Conservation (phyloP, 2,329 filamentous ascomycete genomes). For the Sclerotinia trifoliorum region DNA sequence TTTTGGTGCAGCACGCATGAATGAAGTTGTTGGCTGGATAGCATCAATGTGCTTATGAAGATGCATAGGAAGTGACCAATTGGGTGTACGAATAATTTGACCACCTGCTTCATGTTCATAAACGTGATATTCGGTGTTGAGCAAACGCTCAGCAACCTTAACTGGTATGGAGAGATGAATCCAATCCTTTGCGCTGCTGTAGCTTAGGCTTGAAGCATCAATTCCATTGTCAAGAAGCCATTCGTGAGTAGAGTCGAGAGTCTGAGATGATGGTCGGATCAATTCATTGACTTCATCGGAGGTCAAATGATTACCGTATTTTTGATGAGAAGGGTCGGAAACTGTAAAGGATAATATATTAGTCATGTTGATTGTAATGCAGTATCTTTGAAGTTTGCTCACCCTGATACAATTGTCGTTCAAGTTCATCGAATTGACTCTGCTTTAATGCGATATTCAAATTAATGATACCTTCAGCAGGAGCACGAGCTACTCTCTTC, state of each 20-base stretch:
- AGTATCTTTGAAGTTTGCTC: slow-evolving; percentile 19
- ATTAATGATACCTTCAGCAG: slow-evolving; percentile 49
- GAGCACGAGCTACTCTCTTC: slow-evolving; percentile 48
- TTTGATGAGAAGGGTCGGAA: slow-evolving; percentile 52
- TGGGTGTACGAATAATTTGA: slow-evolving; percentile 50
- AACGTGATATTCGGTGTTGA: slow-evolving; percentile 52
- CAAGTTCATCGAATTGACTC: slow-evolving; percentile 53
- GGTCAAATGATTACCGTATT: slow-evolving; percentile 56
- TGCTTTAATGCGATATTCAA: slow-evolving; percentile 60
- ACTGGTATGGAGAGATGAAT: slow-evolving; percentile 54
- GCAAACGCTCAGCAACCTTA: slow-evolving; percentile 50
- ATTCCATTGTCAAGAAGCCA: slow-evolving; percentile 57
- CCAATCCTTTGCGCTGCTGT: slow-evolving; percentile 58
- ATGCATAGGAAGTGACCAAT: slow-evolving; percentile 58
- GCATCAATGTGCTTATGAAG: slow-evolving; percentile 58
- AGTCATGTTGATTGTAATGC: background rate
- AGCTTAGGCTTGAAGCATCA: slow-evolving; percentile 41
- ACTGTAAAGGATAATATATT: slow-evolving; percentile 38
- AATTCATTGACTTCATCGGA: slow-evolving; percentile 53
- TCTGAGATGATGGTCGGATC: slow-evolving; percentile 52
- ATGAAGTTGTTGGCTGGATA: slow-evolving; percentile 60
- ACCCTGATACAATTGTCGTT: slow-evolving; percentile 55
- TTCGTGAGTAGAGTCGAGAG: slow-evolving; percentile 51
- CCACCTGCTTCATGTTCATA: slow-evolving; percentile 56
- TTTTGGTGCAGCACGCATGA: slow-evolving; percentile 45